Percentiles rank a stretch among this genome's conserved stretches.
phyloP scores from a whole-genome alignment of 352 stramenopile genomes.

The Bremia lactucae region DNA sequence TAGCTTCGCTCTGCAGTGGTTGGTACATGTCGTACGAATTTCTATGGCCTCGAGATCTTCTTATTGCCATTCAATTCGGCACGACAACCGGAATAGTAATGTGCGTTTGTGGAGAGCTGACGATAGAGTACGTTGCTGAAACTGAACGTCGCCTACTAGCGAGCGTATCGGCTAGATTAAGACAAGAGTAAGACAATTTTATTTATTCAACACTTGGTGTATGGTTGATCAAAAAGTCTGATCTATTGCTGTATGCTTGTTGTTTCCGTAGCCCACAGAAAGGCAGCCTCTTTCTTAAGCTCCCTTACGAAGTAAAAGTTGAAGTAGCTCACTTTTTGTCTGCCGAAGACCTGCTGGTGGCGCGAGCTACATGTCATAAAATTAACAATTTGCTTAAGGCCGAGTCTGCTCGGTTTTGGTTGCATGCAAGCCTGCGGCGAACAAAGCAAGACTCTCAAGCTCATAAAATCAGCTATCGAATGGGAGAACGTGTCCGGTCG shows the following conservation, averaged over 20 bases:
- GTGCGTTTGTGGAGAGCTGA: slow-evolving; percentile 64
- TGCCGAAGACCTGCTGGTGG: slow-evolving; percentile 67
- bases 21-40: slow-evolving; percentile 62
- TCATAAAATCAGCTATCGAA: slow-evolving; percentile 35
- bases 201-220: not conserved
- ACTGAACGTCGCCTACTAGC: slow-evolving; percentile 56
- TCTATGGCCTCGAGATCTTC: slow-evolving; percentile 54
- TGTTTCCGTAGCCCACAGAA: slow-evolving; percentile 39
- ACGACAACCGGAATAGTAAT: slow-evolving; percentile 56
- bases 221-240: not conserved
- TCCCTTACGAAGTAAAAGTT: slow-evolving; percentile 79
- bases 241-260: not conserved
- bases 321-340: slow-evolving; percentile 63
- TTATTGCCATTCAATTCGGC: slow-evolving; percentile 66
- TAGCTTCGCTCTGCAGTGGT: slow-evolving; percentile 36
- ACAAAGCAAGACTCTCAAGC: slow-evolving; percentile 51
- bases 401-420: slow-evolving; percentile 76
- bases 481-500: slow-evolving; percentile 43
- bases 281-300: slow-evolving; percentile 45
- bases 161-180: slow-evolving; percentile 27
- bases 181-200: slow-evolving; percentile 32
- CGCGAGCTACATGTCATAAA: slow-evolving; percentile 63
- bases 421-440: slow-evolving; percentile 66
- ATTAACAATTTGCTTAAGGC: slow-evolving; percentile 77
- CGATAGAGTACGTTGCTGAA: slow-evolving; percentile 49